These are phyloP conservation scores for Heracleum sosnowskyi DNA, from an alignment of 129 eudicot species.

Conservation along the genomic window DNA sequence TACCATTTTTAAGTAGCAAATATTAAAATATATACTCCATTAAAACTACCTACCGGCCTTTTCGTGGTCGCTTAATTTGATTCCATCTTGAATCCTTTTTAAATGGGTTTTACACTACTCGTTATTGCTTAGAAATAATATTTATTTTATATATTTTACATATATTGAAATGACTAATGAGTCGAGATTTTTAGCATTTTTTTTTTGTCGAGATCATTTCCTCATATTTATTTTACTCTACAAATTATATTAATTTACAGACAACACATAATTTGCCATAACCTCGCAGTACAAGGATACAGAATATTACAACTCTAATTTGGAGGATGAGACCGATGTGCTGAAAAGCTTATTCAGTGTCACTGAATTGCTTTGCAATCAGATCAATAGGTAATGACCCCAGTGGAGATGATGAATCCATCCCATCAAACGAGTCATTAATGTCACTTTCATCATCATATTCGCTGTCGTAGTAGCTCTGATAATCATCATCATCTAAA, in stretches of 20 bases:
- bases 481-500: constrained; percentile 24
- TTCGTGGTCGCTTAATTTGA: too few species aligned
- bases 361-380: constrained; percentile 39
- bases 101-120: too few species aligned
- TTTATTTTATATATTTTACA: too few species aligned
- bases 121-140: too few species aligned
- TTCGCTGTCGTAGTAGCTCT: constrained; percentile 21
- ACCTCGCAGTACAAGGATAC: not conserved
- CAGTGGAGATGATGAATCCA: constrained; percentile 28
- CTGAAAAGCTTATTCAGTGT: constrained; percentile 14
- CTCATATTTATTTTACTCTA: too few species aligned
- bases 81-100: too few species aligned
- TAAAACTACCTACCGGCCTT: too few species aligned
- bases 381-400: constrained; percentile 77
- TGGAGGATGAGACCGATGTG: not conserved
- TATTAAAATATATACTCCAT: too few species aligned
- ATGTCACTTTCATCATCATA: constrained; percentile 24
- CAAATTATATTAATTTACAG: not conserved
- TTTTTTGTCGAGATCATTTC: too few species aligned
- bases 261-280: not conserved
- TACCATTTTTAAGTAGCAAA: too few species aligned
- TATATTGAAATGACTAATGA: too few species aligned
- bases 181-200: too few species aligned
- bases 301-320: not conserved
- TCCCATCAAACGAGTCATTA: constrained; percentile 24